These are phyloP conservation scores for Pyrenophora tritici-repentis DNA, from an alignment of 2,329 filamentous ascomycete species.

Conservation along the genomic window DNA sequence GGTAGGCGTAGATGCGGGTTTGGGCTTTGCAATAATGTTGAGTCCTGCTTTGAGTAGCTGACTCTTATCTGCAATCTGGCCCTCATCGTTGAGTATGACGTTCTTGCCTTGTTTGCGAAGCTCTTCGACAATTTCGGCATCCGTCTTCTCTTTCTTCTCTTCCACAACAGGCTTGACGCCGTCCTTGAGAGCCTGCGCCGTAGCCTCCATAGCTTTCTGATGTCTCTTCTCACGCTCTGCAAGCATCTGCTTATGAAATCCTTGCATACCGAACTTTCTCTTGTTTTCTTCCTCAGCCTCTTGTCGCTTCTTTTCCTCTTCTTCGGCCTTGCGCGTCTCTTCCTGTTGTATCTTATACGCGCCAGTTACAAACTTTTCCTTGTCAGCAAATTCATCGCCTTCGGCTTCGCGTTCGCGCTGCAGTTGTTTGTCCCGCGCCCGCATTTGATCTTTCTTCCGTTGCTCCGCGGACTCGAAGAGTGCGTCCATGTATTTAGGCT, in stretches of 20 bases:
- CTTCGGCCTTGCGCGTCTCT: constrained; percentile 71
- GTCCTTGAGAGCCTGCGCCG: constrained; percentile 51
- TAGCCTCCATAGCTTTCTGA: constrained; percentile 70
- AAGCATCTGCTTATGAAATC: constrained; percentile 76
- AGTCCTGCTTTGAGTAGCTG: constrained; percentile 76
- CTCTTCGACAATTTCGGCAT: constrained; percentile 68
- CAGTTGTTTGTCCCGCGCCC: constrained; percentile 80
- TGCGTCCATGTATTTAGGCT: constrained; percentile 79
- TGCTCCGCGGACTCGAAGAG: constrained; percentile 74
- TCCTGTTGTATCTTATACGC: constrained; percentile 83
- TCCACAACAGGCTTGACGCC: constrained; percentile 45
- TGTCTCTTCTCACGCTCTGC: constrained; percentile 72
- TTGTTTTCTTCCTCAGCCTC: constrained; percentile 70
- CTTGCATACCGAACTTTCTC: constrained; percentile 72
- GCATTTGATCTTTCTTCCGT: constrained; percentile 75
- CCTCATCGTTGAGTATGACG: constrained; percentile 79
- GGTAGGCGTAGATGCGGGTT: constrained; percentile 45
- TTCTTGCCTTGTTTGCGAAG: constrained; percentile 66
- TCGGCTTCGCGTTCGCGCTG: constrained; percentile 78
- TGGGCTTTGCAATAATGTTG: constrained; percentile 71
- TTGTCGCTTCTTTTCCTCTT: constrained; percentile 70
- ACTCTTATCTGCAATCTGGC: constrained; percentile 82
- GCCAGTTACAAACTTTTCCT: constrained; percentile 84
- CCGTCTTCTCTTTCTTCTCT: constrained; percentile 48
- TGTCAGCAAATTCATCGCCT: constrained; percentile 79